Base-by-base conservation (phyloP, 352 stramenopile species). In the Phytophthora podocarpi region DNA sequence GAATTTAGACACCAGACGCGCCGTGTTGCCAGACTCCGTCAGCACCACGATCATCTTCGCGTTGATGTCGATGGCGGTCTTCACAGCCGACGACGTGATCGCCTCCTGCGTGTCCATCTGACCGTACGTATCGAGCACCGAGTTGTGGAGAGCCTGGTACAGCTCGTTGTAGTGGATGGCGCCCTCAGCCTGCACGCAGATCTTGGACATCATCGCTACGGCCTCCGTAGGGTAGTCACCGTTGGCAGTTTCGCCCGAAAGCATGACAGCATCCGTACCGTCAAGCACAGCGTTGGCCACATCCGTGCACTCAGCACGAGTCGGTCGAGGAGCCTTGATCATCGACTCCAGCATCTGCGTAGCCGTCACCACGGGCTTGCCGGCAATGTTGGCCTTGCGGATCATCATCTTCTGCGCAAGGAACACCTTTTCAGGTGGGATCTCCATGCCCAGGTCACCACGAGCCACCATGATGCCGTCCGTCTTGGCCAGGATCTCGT, bases 291-390 rank as follows among this genome's bases (percentile, higher is more conserved):
- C 97, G 77, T 99, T 99, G 40, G 97, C 96, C 12, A 99, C 97
- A 76, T 99, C 97, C 32, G 96, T 98, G 74, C 94, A 98, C 72
- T 99, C 98, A 23, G 98, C 98, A 78, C 97, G 96, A 12, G 98
- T 99, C 24, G 98, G 98, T 27, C 97, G 87, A 30, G 97, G 97
- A 60, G 98, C 98, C 57, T 82, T 90, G 70, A 98, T 98, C 97
- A 99, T 99, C 27, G 86, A 98, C 75, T 99, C 97, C n/a, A 99
- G 86, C 97, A 99, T 99, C 73, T 99, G 97, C 37, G 97, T 99
- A 31, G 97, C 97, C 11, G 96, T 98, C 50, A 99, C 91, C 0
- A 99, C 97, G 7, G 97, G 97, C 73, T 99, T 99, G 40, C 97
- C 97, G 21, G 85, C 90, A 49, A 98, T 95, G 74, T 99, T 99